phyloP scores from a whole-genome alignment of 352 stramenopile species.

The Phytopythium boreale region DNA sequence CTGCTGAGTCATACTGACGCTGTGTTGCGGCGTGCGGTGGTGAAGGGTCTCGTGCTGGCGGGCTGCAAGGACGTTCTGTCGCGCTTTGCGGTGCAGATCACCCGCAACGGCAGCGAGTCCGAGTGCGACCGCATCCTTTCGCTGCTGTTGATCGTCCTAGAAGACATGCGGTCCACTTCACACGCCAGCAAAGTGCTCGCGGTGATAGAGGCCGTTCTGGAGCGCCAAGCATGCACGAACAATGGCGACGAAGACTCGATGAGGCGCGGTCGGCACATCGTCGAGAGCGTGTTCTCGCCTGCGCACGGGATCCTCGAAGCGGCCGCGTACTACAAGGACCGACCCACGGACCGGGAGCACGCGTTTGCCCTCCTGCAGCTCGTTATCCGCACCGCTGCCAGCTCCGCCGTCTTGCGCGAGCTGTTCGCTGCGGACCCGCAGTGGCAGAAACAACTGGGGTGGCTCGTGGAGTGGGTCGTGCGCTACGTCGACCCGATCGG shows the following conservation, averaged over 20 bases:
- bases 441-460: constrained; percentile 30
- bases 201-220: constrained; percentile 39
- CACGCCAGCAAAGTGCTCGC: constrained; percentile 39
- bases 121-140: constrained; percentile 41
- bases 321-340: constrained; percentile 60
- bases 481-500: constrained; percentile 40
- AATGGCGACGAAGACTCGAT: background rate
- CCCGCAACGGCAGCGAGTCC: background rate
- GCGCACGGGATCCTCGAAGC: constrained; percentile 52
- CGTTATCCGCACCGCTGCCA: constrained; percentile 23
- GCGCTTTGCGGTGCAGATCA: background rate
- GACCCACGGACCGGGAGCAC: constrained; percentile 42
- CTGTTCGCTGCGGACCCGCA: constrained; percentile 35
- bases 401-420: constrained; percentile 28
- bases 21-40: background rate
- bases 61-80: background rate
- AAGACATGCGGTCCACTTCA: constrained; percentile 51
- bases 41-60: background rate
- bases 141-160: constrained; percentile 53
- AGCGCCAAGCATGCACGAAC: constrained; percentile 15
- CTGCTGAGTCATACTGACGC: background rate
- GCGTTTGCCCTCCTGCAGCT: constrained; percentile 52
- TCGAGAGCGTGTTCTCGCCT: constrained; percentile 47
- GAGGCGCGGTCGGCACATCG: background rate
- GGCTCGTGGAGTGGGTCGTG: constrained; percentile 48